Evolutionary conservation across 495 filamentous ascomycete genomes (phyloP).

Genomic region (Tuber calosporum): DNA sequence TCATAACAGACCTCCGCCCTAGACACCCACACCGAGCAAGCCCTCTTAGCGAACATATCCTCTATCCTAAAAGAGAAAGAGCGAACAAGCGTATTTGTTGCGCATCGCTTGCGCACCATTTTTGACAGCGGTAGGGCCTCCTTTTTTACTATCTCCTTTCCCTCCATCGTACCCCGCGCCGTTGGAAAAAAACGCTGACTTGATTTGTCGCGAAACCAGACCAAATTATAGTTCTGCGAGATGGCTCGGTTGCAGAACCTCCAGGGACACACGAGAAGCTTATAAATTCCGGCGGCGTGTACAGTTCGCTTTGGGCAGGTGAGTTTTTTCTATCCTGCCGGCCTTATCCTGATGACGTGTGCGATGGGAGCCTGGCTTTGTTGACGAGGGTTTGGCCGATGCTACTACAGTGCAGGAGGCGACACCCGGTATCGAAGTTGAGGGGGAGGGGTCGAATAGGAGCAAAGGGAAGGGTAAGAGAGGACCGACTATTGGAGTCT

Average conservation of each 20-base stretch:
- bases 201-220: constrained; percentile 19
- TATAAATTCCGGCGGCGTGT: constrained; percentile 71
- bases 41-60: constrained; percentile 86
- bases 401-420: constrained; percentile 46
- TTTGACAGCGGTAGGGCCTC: constrained; percentile 70
- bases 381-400: background rate
- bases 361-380: constrained; percentile 1
- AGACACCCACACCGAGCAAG: constrained; percentile 92
- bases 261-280: constrained; percentile 75
- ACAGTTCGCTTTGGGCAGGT: constrained; percentile 87
- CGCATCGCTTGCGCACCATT: constrained; percentile 85
- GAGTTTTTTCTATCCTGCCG: constrained; percentile 40
- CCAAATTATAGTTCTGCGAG: constrained; percentile 77
- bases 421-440: constrained; percentile 14
- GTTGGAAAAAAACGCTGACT: constrained; percentile 3
- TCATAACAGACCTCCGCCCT: constrained; percentile 67
- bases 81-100: constrained; percentile 87
- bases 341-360: constrained; percentile 14
- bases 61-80: constrained; percentile 82
- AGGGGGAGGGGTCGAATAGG: background rate
- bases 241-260: constrained; percentile 72
- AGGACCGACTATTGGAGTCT: background rate
- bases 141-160: background rate
- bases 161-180: background rate
- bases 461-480: background rate